These are phyloP conservation scores for Fusarium sp. DNA, from an alignment of 2,329 filamentous ascomycete genomes.

Conservation along the genomic window DNA sequence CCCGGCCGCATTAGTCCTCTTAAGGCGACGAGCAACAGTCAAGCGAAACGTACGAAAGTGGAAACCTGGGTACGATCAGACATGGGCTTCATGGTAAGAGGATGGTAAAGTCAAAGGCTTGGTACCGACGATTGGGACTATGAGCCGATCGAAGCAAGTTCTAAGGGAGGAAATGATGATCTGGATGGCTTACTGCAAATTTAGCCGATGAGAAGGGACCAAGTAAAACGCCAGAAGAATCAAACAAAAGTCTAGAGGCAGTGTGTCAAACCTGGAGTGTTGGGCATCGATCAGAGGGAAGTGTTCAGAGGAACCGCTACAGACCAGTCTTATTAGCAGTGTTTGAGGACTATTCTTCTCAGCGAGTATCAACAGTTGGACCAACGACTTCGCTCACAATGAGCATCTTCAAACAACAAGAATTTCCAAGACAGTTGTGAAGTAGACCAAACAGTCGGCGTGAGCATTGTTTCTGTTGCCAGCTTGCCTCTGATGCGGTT, in stretches of 20 bases:
- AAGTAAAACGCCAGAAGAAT: conserved; percentile 28
- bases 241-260: conserved; percentile 29
- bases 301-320: not conserved
- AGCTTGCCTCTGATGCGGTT: not conserved
- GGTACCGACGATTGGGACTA: not conserved
- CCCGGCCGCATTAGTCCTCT: conserved; percentile 40
- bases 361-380: not conserved
- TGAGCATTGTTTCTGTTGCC: not conserved
- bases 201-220: conserved; percentile 4
- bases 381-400: not conserved
- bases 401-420: not conserved
- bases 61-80: conserved; percentile 29
- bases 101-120: not conserved
- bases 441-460: not conserved
- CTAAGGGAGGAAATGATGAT: not conserved
- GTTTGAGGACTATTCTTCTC: not conserved
- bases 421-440: not conserved
- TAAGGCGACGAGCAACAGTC: conserved; percentile 36
- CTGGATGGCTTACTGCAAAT: conserved; percentile 9
- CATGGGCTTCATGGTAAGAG: conserved; percentile 16
- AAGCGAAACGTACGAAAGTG: conserved; percentile 40
- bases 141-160: not conserved
- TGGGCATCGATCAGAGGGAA: not conserved
- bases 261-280: not conserved
- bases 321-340: not conserved